These are phyloP conservation scores for Aspergillus pseudoterreus DNA, from an alignment of 2,329 filamentous ascomycete species.

Conservation along the genomic window DNA sequence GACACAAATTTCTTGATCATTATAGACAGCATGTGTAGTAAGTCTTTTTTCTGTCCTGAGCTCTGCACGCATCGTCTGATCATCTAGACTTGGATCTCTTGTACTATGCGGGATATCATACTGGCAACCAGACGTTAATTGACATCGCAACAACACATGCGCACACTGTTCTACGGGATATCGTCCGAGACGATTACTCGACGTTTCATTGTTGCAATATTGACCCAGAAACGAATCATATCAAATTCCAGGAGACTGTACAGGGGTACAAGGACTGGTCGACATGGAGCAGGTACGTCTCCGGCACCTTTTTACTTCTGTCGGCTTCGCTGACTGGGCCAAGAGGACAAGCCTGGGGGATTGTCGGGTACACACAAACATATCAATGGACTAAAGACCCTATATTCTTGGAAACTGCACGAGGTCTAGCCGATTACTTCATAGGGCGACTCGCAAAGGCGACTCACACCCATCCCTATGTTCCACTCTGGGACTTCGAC, in stretches of 20 bases:
- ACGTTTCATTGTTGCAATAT: constrained; percentile 21
- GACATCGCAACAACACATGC: constrained; percentile 23
- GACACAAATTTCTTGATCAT: constrained; percentile 7
- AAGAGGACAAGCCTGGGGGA: constrained; percentile 23
- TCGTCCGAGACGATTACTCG: constrained; percentile 15
- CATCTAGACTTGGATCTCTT: constrained; percentile 33
- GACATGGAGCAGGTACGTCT: constrained; percentile 14
- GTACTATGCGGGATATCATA: constrained; percentile 34
- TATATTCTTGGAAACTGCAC: constrained; percentile 20
- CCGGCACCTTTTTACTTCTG: neutral
- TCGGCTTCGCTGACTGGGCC: neutral
- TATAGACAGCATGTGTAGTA: constrained; percentile 11
- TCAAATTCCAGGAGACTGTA: constrained; percentile 18
- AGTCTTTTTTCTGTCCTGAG: neutral
- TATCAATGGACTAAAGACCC: constrained; percentile 32
- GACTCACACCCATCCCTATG: constrained; percentile 5
- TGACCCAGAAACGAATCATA: constrained; percentile 4
- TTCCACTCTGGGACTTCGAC: constrained; percentile 24
- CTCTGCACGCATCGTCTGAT: neutral
- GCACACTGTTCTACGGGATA: constrained; percentile 6
- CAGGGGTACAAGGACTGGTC: constrained; percentile 22
- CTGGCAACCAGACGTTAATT: constrained; percentile 20
- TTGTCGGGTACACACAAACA: constrained; percentile 37
- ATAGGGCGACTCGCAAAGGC: constrained; percentile 9
- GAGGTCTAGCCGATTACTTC: constrained; percentile 18